Evolutionary conservation across 345 rosid species (phyloP).

Genomic region (Camelina laxa): DNA sequence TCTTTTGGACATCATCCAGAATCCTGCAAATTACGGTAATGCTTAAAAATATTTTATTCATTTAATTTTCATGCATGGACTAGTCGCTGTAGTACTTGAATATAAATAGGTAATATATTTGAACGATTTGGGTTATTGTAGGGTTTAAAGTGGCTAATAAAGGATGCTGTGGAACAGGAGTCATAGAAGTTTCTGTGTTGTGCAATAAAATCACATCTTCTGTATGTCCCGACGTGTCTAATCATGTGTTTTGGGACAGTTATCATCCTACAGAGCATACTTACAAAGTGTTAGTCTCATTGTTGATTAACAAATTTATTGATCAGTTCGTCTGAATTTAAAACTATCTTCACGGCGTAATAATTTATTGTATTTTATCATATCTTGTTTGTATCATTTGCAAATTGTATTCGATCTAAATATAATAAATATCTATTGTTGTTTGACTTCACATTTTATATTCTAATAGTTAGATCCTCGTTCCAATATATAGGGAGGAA

Average conservation of each 20-base stretch:
- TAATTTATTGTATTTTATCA: neutral
- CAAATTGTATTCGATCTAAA: constrained; percentile 1
- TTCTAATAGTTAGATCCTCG: neutral
- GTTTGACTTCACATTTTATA: constrained; percentile 7
- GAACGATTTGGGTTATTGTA: constrained; percentile 42
- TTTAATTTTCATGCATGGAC: neutral
- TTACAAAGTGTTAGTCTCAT: constrained; percentile 44
- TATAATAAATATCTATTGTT: neutral
- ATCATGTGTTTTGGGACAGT: constrained; percentile 75
- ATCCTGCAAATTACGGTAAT: constrained; percentile 62
- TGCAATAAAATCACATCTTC: constrained; percentile 54
- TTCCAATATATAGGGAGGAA: neutral
- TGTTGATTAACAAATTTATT: constrained; percentile 37
- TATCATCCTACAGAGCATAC: constrained; percentile 74
- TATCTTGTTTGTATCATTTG: constrained; percentile 3
- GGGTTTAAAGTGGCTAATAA: constrained; percentile 57
- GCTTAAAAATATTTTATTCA: neutral
- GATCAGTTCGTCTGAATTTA: constrained; percentile 42
- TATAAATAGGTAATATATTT: constrained; percentile 2
- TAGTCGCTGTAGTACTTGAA: neutral
- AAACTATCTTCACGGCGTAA: neutral
- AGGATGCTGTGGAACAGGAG: constrained; percentile 86
- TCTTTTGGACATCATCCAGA: constrained; percentile 54
- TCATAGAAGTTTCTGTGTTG: constrained; percentile 53
- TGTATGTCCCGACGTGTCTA: constrained; percentile 50